A percentile compares a stretch with the other conserved stretches of the same genome.
These are phyloP conservation scores for Epichloe hybrida DNA, from an alignment of 2,329 filamentous ascomycete species.

Conservation along the genomic window DNA sequence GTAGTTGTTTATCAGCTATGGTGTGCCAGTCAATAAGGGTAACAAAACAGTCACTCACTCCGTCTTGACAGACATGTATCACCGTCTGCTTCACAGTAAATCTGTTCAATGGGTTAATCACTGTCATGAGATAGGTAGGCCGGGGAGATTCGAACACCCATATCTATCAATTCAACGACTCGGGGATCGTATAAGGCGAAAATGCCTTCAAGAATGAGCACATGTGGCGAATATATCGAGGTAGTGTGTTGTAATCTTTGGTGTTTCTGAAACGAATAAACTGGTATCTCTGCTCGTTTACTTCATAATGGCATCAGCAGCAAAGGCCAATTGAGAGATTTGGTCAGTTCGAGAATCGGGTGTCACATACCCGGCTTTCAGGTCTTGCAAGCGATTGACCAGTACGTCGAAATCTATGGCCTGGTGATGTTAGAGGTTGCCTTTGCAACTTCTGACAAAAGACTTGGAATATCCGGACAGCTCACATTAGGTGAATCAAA, in stretches of 20 bases:
- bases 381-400: constrained; percentile 62
- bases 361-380: constrained; percentile 71
- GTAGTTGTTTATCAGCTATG: constrained; percentile 3
- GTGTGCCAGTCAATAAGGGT: neutral
- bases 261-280: constrained; percentile 93
- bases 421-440: constrained; percentile 16
- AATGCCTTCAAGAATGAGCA: constrained; percentile 89
- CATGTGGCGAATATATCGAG: constrained; percentile 89
- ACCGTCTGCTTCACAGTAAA: constrained; percentile 92
- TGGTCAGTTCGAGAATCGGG: neutral
- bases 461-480: neutral
- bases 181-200: constrained; percentile 84
- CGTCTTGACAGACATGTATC: constrained; percentile 85
- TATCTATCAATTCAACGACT: constrained; percentile 75
- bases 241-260: constrained; percentile 66
- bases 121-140: neutral
- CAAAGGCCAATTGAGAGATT: neutral
- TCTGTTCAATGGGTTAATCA: constrained; percentile 31
- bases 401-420: constrained; percentile 90
- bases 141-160: constrained; percentile 47
- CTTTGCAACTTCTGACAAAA: neutral
- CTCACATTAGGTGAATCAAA: constrained; percentile 74
- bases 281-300: constrained; percentile 77
- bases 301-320: constrained; percentile 26
- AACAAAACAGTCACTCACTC: constrained; percentile 38